Percentiles rank a stretch among this genome's conserved stretches.
Evolutionary conservation across 129 eudicot species (phyloP).

Genomic region (Flaveria robusta): DNA sequence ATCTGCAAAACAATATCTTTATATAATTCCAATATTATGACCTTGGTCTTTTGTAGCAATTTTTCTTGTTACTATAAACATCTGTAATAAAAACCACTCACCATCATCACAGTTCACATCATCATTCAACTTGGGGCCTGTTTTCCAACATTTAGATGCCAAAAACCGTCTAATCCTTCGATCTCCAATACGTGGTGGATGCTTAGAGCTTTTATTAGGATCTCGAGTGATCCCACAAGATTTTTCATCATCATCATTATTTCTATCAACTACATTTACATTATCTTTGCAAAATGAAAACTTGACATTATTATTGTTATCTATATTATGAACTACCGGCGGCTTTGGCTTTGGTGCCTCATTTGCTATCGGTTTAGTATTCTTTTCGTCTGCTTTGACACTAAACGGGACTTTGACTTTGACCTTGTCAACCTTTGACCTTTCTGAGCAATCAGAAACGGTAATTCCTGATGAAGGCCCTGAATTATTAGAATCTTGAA

Average conservation of each 20-base stretch:
- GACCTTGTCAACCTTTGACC: constrained; percentile 43
- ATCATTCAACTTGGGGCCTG: constrained; percentile 45
- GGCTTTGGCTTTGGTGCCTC: constrained; percentile 51
- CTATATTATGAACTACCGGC: constrained; percentile 47
- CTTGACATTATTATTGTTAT: constrained; percentile 48
- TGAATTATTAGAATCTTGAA: constrained; percentile 46
- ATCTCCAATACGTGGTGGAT: constrained; percentile 56
- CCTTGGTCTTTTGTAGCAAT: constrained; percentile 58
- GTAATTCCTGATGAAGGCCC: constrained; percentile 65
- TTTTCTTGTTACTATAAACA: constrained; percentile 48
- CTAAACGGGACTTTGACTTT: constrained; percentile 40
- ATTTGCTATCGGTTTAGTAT: constrained; percentile 45
- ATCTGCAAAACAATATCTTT: constrained; percentile 29
- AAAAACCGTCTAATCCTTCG: constrained; percentile 65
- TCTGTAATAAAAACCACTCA: constrained; percentile 44
- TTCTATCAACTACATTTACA: constrained; percentile 85
- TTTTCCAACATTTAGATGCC: constrained; percentile 72
- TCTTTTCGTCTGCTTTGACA: constrained; percentile 52
- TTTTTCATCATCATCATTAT: constrained; percentile 97
- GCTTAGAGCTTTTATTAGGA: constrained; percentile 52
- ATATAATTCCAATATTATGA: constrained; percentile 45
- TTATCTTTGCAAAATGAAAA: constrained; percentile 46
- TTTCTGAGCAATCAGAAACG: constrained; percentile 57
- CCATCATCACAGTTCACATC: constrained; percentile 53
- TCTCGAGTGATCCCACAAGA: constrained; percentile 69